phyloP scores from a whole-genome alignment of 2,329 filamentous ascomycete species.

The Coniochaeta sp. region DNA sequence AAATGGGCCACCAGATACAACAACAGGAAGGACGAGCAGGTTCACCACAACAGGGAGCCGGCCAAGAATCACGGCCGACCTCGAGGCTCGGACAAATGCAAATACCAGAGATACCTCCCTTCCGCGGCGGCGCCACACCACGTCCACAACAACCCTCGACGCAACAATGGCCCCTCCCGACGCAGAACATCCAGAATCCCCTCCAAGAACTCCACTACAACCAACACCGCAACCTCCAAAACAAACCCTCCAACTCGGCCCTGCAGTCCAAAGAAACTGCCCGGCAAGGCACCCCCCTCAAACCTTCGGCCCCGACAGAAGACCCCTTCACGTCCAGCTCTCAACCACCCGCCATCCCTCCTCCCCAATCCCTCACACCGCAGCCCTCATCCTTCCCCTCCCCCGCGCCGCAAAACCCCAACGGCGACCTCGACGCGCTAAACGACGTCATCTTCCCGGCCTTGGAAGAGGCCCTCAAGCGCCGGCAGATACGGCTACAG shows the following conservation, averaged over 20 bases:
- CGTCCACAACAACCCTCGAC: slow-evolving; percentile 14
- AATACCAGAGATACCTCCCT: slow-evolving; percentile 49
- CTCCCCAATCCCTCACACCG: slow-evolving; percentile 4
- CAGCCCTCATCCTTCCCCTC: slow-evolving; percentile 43
- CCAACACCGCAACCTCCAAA: slow-evolving; percentile 15
- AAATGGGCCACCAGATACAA: slow-evolving; percentile 6
- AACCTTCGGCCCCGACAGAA: slow-evolving; percentile 4
- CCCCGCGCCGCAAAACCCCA: slow-evolving; percentile 47
- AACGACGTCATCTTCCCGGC: slow-evolving; percentile 90
- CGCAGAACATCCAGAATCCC: slow-evolving; percentile 9
- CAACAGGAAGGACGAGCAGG: background rate
- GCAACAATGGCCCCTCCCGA: slow-evolving; percentile 6
- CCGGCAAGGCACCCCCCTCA: background rate
- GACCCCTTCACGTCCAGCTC: slow-evolving; percentile 16
- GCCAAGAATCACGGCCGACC: slow-evolving; percentile 24
- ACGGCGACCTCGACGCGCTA: slow-evolving; percentile 73
- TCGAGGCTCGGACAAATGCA: slow-evolving; percentile 32
- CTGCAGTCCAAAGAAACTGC: slow-evolving; percentile 14
- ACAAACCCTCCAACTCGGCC: slow-evolving; percentile 9
- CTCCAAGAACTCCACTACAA: slow-evolving; percentile 14
- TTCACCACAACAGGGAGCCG: slow-evolving; percentile 23
- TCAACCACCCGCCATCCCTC: slow-evolving; percentile 18
- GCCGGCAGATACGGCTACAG: slow-evolving; percentile 59
- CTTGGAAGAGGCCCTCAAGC: slow-evolving; percentile 80
- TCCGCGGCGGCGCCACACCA: slow-evolving; percentile 27